These are phyloP conservation scores for Trypanosoma theileri DNA, from an alignment of 208 protist species.

Conservation along the genomic window DNA sequence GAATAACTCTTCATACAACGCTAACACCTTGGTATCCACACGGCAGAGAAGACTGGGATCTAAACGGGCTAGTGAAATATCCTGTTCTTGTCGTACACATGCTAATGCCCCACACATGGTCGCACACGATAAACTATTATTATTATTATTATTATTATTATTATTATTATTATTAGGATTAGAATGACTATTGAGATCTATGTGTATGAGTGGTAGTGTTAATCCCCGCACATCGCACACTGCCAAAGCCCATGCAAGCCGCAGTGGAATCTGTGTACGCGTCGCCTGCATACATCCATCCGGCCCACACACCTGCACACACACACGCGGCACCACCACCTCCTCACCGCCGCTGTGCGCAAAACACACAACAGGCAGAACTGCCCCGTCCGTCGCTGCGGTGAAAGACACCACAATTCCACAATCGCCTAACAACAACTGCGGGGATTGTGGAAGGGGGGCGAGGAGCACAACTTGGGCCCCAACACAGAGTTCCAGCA, in stretches of 20 bases:
- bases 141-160: no score
- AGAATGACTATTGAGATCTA: conserved; percentile 27
- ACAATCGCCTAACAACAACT: conserved; percentile 42
- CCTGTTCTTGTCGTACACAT: conserved; percentile 30
- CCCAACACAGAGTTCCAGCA: conserved; percentile 59
- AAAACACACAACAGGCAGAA: conserved; percentile 46
- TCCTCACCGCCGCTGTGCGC: conserved; percentile 25
- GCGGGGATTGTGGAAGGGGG: conserved; percentile 35
- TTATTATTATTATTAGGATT: no score
- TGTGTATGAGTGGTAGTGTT: conserved; percentile 33
- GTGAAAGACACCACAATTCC: conserved; percentile 35
- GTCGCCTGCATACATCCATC: conserved; percentile 15
- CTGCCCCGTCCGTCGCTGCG: conserved; percentile 16
- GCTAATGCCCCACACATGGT: conserved; percentile 47
- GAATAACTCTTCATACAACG: conserved; percentile 35
- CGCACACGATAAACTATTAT: conserved; percentile 33
- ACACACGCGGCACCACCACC: conserved; percentile 37
- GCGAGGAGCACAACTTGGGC: conserved; percentile 77
- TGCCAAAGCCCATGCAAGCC: conserved; percentile 83
- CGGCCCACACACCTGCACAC: conserved; percentile 28
- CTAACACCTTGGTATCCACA: conserved; percentile 24
- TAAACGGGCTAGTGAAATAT: conserved; percentile 26
- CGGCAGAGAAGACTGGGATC: conserved; percentile 14
- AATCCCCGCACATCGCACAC: conserved; percentile 91
- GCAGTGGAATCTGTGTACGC: conserved; percentile 72